Conservation (phyloP, 176 grass and related monocot genomes). For the Coix lacrymajobi region DNA sequence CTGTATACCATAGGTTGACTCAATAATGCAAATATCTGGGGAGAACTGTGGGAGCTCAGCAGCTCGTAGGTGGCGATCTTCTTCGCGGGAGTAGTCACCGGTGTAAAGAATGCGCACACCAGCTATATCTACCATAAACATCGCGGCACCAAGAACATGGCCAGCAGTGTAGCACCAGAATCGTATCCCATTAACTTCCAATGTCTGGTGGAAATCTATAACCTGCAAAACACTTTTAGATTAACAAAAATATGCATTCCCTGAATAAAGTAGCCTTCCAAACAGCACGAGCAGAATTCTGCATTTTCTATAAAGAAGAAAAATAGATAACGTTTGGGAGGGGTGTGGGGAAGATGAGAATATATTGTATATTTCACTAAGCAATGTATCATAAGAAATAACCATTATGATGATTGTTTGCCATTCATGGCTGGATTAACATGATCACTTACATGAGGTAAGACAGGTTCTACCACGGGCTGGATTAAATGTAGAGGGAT, state of each 20-base stretch:
- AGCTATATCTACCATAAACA: constrained; percentile 99
- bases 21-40: constrained; percentile 90
- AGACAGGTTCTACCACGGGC: not conserved
- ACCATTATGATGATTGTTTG: not conserved
- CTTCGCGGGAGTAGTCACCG: constrained; percentile 89
- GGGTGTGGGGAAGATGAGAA: not conserved
- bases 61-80: constrained; percentile 83
- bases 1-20: constrained; percentile 89
- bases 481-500: not conserved
- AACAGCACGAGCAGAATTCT: not conserved
- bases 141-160: constrained; percentile 92
- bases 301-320: not conserved
- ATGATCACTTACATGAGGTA: not conserved
- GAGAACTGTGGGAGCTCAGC: constrained; percentile 82
- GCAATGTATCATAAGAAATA: not conserved
- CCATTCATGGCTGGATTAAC: not conserved
- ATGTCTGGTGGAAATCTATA: constrained; percentile 94
- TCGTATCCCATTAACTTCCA: constrained; percentile 96
- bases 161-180: constrained; percentile 99
- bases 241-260: not conserved
- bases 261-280: not conserved
- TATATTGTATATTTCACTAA: not conserved
- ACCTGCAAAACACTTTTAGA: constrained; percentile 42
- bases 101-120: constrained; percentile 88
- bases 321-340: not conserved